Evolutionary conservation across 257 asterid genomes (phyloP).

Genomic region (Solanum verrucosum): DNA sequence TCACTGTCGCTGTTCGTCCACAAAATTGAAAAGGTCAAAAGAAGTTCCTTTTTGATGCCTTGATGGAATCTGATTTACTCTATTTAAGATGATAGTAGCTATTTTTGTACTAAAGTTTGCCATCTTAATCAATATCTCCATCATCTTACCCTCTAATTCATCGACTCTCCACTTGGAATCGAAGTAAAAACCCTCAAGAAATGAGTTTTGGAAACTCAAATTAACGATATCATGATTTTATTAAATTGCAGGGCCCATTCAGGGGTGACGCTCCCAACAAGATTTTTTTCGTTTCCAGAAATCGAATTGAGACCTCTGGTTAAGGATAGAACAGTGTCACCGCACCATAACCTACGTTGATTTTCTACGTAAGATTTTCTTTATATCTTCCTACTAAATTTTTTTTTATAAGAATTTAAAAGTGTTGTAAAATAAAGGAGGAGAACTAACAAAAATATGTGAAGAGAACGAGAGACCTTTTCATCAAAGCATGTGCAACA

Average conservation of each 20-base stretch:
- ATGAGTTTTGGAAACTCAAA: neutral
- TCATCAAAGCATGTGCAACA: neutral
- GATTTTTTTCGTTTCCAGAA: no score
- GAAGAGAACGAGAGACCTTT: neutral
- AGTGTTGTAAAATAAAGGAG: neutral
- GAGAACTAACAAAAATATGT: neutral
- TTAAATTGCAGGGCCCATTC: no score
- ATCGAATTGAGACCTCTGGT: no score
- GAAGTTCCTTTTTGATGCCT: no score
- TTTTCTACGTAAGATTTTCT: no score
- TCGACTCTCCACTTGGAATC: neutral
- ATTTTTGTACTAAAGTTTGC: neutral
- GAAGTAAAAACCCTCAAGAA: neutral
- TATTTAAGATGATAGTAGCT: neutral
- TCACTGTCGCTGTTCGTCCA: neutral
- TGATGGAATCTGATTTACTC: neutral
- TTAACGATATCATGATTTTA: neutral
- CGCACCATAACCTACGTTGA: no score
- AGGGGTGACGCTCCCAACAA: no score
- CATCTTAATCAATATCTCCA: neutral
- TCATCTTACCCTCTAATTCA: neutral
- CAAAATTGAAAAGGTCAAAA: neutral
- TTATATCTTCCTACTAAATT: neutral
- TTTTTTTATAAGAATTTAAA: no score
- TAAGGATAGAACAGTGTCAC: no score